A percentile compares a stretch with the other conserved stretches of the same genome.
phyloP scores from a whole-genome alignment of 2,329 filamentous ascomycete species.

The Stagonosporopsis rhizophila region DNA sequence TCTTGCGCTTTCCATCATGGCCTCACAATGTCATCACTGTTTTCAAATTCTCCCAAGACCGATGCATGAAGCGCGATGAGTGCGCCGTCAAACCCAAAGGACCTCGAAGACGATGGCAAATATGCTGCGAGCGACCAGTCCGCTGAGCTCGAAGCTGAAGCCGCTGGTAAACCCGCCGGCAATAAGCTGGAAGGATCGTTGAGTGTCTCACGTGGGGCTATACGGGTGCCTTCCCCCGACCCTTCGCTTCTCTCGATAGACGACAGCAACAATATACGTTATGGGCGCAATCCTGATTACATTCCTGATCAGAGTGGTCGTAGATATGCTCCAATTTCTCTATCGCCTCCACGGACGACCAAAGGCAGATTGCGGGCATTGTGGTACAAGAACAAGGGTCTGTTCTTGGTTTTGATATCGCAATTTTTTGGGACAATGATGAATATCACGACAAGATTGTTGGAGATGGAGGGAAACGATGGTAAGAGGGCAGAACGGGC shows the following conservation, averaged over 20 bases:
- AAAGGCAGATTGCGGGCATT: conserved; percentile 44
- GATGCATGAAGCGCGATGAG: conserved; percentile 37
- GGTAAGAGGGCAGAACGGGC: conserved; percentile 40
- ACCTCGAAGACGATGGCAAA: conserved; percentile 33
- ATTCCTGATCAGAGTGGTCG: conserved; percentile 19
- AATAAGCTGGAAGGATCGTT: conserved; percentile 39
- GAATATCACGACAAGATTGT: conserved; percentile 79
- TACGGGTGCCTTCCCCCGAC: conserved; percentile 43
- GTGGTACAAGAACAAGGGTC: conserved; percentile 73
- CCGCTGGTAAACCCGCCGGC: conserved; percentile 35
- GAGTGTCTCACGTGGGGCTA: conserved; percentile 35
- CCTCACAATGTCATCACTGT: conserved; percentile 19
- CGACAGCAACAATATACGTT: conserved; percentile 39
- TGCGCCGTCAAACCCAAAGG: conserved; percentile 18
- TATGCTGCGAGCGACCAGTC: conserved; percentile 12
- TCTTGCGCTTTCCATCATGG: conserved; percentile 19
- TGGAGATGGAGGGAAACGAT: conserved; percentile 72
- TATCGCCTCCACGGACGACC: conserved; percentile 27
- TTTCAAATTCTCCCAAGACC: conserved; percentile 9
- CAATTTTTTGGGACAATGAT: conserved; percentile 85
- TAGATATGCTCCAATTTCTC: conserved; percentile 35
- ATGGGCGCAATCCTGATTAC: conserved; percentile 33
- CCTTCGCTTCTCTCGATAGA: conserved; percentile 46
- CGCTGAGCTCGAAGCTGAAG: conserved; percentile 14
- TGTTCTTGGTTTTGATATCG: conserved; percentile 74